Conservation (phyloP, 768 basidiomycete species). For the Termitomyces sp. region DNA sequence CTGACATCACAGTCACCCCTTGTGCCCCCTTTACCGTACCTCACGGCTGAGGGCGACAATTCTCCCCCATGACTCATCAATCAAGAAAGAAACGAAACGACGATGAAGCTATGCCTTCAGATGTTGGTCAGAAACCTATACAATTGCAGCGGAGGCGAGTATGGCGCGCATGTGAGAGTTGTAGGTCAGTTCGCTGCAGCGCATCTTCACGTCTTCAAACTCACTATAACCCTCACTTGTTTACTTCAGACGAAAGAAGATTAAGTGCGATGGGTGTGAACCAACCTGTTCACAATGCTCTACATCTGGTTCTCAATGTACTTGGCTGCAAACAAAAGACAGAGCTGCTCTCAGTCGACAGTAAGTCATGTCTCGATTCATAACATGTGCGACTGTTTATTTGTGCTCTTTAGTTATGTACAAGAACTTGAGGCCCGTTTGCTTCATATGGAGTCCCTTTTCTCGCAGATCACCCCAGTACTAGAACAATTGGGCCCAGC, state of each 20-base stretch:
- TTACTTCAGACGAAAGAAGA: conserved; percentile 74
- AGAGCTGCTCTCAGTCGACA: conserved; percentile 86
- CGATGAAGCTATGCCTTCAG: conserved; percentile 52
- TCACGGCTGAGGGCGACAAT: conserved; percentile 49
- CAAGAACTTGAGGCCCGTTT: conserved; percentile 87
- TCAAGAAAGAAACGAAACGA: conserved; percentile 73
- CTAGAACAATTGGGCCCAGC: conserved; percentile 67
- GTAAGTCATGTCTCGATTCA: conserved; percentile 39
- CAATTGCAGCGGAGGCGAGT: conserved; percentile 77
- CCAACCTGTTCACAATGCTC: conserved; percentile 82
- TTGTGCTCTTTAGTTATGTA: conserved; percentile 59
- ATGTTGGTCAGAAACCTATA: conserved; percentile 61
- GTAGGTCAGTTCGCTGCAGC: conserved; percentile 51
- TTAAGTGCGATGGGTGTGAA: conserved; percentile 87
- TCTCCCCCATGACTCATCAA: conserved; percentile 43
- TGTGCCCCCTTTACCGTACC: conserved; percentile 5
- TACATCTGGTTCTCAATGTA: conserved; percentile 70
- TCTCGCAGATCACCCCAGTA: conserved; percentile 74
- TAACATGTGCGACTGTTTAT: background rate
- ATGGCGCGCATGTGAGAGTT: conserved; percentile 88
- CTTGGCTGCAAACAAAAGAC: conserved; percentile 90
- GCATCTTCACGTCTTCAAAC: conserved; percentile 13
- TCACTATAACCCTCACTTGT: conserved; percentile 9
- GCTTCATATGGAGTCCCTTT: conserved; percentile 84
- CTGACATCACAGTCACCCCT: conserved; percentile 12